Percentiles rank a stretch among this genome's conserved stretches.
Evolutionary conservation across 768 basidiomycete species (phyloP).

Genomic region (Hygrophorus pudorinus): DNA sequence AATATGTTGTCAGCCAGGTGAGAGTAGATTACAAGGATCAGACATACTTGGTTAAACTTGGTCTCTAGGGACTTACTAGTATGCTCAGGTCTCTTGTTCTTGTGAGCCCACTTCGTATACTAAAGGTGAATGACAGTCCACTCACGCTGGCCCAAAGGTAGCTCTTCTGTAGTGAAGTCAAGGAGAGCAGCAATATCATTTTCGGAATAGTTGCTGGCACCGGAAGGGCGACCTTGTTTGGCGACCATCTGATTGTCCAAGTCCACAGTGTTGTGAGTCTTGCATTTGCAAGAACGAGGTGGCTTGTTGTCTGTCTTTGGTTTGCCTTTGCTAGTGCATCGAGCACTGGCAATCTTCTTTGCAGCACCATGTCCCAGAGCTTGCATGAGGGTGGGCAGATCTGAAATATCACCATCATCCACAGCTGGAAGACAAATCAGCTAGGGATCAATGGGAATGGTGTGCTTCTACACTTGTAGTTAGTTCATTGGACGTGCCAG

Average conservation of each 20-base stretch:
- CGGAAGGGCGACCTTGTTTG: constrained; percentile 7
- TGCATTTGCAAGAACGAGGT: too few species aligned
- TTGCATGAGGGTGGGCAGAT: too few species aligned
- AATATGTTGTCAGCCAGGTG: neutral
- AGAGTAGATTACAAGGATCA: neutral
- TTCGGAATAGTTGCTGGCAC: constrained; percentile 12
- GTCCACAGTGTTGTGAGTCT: neutral
- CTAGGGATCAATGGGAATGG: too few species aligned
- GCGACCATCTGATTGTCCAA: neutral
- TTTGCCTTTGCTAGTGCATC: too few species aligned
- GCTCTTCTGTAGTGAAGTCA: constrained; percentile 7
- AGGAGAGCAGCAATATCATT: constrained; percentile 13
- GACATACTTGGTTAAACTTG: constrained; percentile 13
- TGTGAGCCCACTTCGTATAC: constrained; percentile 12
- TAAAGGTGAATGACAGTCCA: constrained; percentile 14
- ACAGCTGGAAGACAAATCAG: too few species aligned
- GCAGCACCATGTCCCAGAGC: too few species aligned
- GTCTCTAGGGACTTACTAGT: constrained; percentile 14
- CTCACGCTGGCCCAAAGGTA: constrained; percentile 14
- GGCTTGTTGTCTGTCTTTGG: too few species aligned
- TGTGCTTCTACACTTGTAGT: too few species aligned
- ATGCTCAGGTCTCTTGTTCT: constrained; percentile 6
- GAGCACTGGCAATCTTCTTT: too few species aligned
- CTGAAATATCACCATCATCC: too few species aligned
- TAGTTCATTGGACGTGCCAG: too few species aligned